A percentile compares a stretch with the other conserved stretches of the same genome.
phyloP scores from a whole-genome alignment of 78 protist genomes.

The Isochrysis galbana region DNA sequence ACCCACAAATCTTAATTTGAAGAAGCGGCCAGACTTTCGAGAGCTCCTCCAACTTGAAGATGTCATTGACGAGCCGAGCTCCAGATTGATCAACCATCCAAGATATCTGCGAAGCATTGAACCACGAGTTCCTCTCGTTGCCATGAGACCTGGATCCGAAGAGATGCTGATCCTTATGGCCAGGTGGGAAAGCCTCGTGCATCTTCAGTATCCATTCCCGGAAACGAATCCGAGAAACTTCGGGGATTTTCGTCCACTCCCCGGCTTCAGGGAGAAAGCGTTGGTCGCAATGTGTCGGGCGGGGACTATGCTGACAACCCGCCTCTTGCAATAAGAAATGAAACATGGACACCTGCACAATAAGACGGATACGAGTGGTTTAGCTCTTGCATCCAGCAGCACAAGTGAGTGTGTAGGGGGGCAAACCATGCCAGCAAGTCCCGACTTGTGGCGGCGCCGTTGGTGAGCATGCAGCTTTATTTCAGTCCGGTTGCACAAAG shows the following conservation, averaged over 20 bases:
- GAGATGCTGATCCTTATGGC: not conserved
- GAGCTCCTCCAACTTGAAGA: constrained; percentile 26
- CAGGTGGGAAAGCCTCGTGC: not conserved
- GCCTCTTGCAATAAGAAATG: not conserved
- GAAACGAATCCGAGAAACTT: not conserved
- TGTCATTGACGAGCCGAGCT: not conserved
- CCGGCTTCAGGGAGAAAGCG: not conserved
- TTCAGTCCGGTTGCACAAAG: too few species aligned
- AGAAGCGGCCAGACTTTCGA: not conserved
- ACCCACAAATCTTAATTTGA: not conserved
- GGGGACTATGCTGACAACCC: not conserved
- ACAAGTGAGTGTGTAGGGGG: too few species aligned
- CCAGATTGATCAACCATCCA: not conserved
- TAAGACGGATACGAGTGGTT: too few species aligned
- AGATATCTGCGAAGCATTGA: constrained; percentile 14
- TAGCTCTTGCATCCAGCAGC: too few species aligned
- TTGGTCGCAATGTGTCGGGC: not conserved
- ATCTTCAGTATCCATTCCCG: not conserved
- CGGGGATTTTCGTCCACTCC: not conserved
- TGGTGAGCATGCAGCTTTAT: too few species aligned
- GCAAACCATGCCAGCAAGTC: too few species aligned
- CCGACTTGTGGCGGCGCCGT: too few species aligned
- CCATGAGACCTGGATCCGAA: constrained; percentile 1
- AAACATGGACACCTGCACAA: not conserved
- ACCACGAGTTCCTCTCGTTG: not conserved